phyloP scores from a whole-genome alignment of 108 stramenopile species.

The Aurantiochytrium sp. region DNA sequence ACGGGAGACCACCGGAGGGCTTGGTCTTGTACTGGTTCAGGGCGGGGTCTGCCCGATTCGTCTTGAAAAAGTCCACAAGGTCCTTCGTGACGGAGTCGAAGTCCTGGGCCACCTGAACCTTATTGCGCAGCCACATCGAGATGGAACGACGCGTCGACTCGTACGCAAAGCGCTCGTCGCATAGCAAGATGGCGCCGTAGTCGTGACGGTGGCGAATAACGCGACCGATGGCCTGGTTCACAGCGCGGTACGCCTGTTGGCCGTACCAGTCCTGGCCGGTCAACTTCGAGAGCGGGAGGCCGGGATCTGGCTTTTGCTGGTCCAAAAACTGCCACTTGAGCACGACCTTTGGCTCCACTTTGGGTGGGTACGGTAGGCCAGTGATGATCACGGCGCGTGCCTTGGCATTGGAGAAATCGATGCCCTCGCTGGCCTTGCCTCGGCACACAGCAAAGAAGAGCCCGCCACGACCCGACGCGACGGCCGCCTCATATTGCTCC shows the following conservation, averaged over 20 bases:
- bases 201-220: conserved; percentile 95
- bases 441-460: conserved; percentile 91
- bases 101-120: not conserved
- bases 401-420: conserved; percentile 84
- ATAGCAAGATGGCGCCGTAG: conserved; percentile 87
- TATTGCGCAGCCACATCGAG: conserved; percentile 1
- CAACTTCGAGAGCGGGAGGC: conserved; percentile 34
- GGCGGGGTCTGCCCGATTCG: not conserved
- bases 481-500: not conserved
- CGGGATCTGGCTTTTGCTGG: not conserved
- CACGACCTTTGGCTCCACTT: conserved; percentile 84
- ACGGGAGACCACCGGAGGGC: no score
- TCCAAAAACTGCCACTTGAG: conserved; percentile 88
- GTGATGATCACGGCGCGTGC: conserved; percentile 92
- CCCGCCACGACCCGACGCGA: conserved; percentile 65
- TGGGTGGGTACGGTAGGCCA: conserved; percentile 91
- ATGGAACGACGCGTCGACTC: conserved; percentile 36
- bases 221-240: conserved; percentile 96
- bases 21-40: conserved; percentile 9
- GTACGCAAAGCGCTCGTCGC: conserved; percentile 79
- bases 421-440: conserved; percentile 73
- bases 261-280: conserved; percentile 93
- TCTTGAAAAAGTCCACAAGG: not conserved
- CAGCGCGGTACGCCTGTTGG: conserved; percentile 90
- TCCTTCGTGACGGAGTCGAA: not conserved